These are phyloP conservation scores for Phanerodontia chrysosporium DNA, from an alignment of 768 basidiomycete species.

Conservation along the genomic window DNA sequence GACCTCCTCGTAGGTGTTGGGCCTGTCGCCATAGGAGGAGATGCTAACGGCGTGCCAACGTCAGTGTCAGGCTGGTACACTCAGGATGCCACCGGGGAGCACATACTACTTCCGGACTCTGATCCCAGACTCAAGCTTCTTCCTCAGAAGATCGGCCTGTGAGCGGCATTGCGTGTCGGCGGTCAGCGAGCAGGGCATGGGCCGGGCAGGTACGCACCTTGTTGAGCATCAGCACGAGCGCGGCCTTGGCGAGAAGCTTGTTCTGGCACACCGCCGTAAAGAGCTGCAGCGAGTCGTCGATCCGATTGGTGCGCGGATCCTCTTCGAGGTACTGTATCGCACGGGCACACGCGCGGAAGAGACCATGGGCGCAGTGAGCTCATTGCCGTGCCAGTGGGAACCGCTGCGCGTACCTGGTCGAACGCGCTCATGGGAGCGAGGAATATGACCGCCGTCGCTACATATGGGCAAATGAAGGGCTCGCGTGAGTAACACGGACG, in stretches of 20 bases:
- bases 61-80: neutral
- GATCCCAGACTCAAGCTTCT: constrained; percentile 65
- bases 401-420: constrained; percentile 56
- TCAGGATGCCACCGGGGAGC: neutral
- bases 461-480: constrained; percentile 7
- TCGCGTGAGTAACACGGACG: neutral
- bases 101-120: constrained; percentile 76
- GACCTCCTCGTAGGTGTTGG: constrained; percentile 79
- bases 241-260: constrained; percentile 65
- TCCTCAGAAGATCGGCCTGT: constrained; percentile 67
- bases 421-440: constrained; percentile 84
- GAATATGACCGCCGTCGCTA: constrained; percentile 83
- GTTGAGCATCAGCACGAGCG: constrained; percentile 74
- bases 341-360: constrained; percentile 8
- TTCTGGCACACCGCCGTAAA: constrained; percentile 76
- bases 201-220: constrained; percentile 44
- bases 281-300: constrained; percentile 78
- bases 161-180: neutral
- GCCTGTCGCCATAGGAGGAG: constrained; percentile 73
- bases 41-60: constrained; percentile 43
- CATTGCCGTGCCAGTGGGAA: constrained; percentile 1
- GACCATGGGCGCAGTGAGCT: neutral
- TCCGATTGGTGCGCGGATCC: constrained; percentile 72
- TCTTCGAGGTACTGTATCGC: constrained; percentile 69
- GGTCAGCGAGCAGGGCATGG: no score